phyloP scores from a whole-genome alignment of 2,329 filamentous ascomycete species.

The Grosmannia huntii region DNA sequence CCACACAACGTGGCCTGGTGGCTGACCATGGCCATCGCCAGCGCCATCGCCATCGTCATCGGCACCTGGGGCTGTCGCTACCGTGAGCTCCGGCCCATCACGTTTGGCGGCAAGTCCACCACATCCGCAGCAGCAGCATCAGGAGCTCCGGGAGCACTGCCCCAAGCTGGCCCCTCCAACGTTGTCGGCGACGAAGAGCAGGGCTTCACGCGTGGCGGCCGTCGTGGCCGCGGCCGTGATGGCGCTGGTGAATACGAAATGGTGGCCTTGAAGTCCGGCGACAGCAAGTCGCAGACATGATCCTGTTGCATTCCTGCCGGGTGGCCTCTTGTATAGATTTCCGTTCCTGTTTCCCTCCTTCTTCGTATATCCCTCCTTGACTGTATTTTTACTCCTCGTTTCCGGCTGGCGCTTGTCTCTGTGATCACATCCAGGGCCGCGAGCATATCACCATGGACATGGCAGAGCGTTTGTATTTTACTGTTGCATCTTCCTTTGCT shows the following conservation, averaged over 20 bases:
- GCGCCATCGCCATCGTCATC: conserved; percentile 37
- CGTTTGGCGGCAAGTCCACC: conserved; percentile 52
- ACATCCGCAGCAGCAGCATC: conserved; percentile 11
- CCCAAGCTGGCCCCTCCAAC: conserved; percentile 6
- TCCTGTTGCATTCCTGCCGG: not conserved
- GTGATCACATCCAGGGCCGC: not conserved
- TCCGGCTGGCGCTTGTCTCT: not conserved
- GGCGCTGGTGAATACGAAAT: conserved; percentile 53
- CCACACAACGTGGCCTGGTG: conserved; percentile 82
- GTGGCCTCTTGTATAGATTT: not conserved
- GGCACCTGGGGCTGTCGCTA: conserved; percentile 88
- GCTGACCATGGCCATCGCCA: conserved; percentile 41
- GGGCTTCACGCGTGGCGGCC: conserved; percentile 36
- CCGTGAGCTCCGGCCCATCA: conserved; percentile 78
- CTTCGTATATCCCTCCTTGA: not conserved
- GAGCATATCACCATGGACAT: not conserved
- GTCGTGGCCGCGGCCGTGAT: conserved; percentile 39
- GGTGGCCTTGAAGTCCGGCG: conserved; percentile 33
- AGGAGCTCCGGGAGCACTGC: conserved; percentile 1
- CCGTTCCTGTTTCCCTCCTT: not conserved
- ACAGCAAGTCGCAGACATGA: not conserved
- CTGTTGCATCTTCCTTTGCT: not conserved
- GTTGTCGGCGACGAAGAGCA: conserved; percentile 29
- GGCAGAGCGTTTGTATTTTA: not conserved
- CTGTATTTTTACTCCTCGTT: not conserved